phyloP scores from a whole-genome alignment of 1,284 basidiomycete genomes.

The Malassezia arunalokei region DNA sequence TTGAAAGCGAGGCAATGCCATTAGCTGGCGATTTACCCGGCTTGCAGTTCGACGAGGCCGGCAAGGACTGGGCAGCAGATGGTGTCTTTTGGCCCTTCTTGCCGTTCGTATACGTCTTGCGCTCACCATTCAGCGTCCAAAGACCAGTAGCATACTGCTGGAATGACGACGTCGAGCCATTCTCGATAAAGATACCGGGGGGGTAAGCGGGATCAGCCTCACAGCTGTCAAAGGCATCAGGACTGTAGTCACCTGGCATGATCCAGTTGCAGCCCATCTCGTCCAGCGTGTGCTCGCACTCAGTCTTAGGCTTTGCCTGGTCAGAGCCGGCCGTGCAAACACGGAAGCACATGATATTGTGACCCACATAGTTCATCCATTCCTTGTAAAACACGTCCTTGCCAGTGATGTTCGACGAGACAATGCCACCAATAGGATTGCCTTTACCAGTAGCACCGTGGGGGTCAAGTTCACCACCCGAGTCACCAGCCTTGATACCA shows the following conservation, averaged over 20 bases:
- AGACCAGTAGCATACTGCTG: constrained; percentile 37
- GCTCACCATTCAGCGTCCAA: constrained; percentile 21
- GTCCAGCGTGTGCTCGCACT: constrained; percentile 44
- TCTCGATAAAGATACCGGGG: constrained; percentile 35
- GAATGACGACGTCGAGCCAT: constrained; percentile 38
- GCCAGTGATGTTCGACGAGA: constrained; percentile 50
- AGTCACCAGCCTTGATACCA: constrained; percentile 28
- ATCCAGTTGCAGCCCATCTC: constrained; percentile 47
- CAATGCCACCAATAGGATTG: constrained; percentile 52
- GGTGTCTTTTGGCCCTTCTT: constrained; percentile 31
- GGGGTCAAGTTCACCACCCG: constrained; percentile 45
- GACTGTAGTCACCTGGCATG: constrained; percentile 44
- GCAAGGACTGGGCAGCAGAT: constrained; percentile 37
- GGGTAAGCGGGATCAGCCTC: constrained; percentile 45
- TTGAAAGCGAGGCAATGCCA: constrained; percentile 28
- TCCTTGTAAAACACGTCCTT: constrained; percentile 51
- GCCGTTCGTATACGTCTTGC: constrained; percentile 40
- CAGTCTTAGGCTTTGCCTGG: constrained; percentile 25
- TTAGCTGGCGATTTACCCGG: constrained; percentile 28
- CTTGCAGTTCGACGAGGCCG: constrained; percentile 34
- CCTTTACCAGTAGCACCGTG: constrained; percentile 47
- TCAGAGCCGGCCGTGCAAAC: constrained; percentile 41
- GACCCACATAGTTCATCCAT: constrained; percentile 48
- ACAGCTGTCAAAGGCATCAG: constrained; percentile 38
- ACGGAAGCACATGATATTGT: constrained; percentile 43